Percentiles rank a stretch among this genome's conserved stretches.
Evolutionary conservation across 2,329 filamentous ascomycete species (phyloP).

Genomic region (Neopestalotiopsis clavispora): DNA sequence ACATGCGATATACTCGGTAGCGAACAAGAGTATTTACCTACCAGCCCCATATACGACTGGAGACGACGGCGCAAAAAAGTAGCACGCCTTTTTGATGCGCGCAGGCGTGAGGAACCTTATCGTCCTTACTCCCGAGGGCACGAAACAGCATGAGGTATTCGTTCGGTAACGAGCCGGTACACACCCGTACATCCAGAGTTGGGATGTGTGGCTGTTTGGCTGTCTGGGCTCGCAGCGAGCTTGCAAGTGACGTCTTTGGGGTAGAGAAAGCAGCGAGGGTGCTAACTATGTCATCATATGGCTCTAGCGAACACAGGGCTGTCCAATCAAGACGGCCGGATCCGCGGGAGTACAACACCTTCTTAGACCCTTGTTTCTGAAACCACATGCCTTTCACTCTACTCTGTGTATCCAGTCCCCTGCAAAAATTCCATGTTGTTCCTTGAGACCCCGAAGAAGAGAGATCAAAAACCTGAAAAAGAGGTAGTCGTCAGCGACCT

Average conservation of each 20-base stretch:
- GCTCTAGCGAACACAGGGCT: slow-evolving; percentile 13
- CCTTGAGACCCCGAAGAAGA: background rate
- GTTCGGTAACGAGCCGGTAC: slow-evolving; percentile 4
- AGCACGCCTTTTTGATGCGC: no score
- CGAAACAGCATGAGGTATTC: background rate
- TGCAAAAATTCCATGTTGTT: background rate
- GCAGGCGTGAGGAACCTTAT: background rate
- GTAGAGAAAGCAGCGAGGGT: background rate
- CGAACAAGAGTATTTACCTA: no score
- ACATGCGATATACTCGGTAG: background rate
- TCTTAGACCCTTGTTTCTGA: background rate
- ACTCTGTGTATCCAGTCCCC: background rate
- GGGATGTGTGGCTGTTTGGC: background rate
- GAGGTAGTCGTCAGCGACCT: background rate
- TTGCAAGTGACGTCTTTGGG: slow-evolving; percentile 14
- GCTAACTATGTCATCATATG: slow-evolving; percentile 16
- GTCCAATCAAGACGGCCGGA: background rate
- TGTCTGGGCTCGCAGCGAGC: background rate
- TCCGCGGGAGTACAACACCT: background rate
- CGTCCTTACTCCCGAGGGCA: background rate
- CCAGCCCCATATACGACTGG: no score
- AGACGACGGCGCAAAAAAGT: background rate
- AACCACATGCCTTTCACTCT: background rate
- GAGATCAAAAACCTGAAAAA: background rate
- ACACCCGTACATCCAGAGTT: background rate